Base-by-base conservation (phyloP, 2,329 filamentous ascomycete genomes). In the Apiospora phragmitis region DNA sequence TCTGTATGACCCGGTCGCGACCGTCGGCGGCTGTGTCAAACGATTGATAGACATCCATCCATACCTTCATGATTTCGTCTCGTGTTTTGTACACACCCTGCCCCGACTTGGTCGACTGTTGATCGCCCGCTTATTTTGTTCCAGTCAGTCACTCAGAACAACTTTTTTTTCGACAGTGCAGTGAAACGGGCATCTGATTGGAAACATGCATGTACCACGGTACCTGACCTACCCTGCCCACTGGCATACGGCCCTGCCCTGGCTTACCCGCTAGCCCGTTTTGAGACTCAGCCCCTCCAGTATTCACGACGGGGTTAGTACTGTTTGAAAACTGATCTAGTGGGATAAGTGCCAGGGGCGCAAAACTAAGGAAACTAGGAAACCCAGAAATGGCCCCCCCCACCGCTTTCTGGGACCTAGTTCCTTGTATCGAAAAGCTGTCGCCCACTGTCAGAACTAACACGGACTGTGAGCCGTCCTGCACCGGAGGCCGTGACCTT, bases 101-200 rank as follows among this genome's bases (percentile, higher is more conserved):
- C 55, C 29, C 32, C 55, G 21, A 59, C 51, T 59, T 59, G 55
- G 32, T 62, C 21, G 55, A 62, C 55, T 62, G 55, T 38, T 62
- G 55, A 38, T 62, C 55, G 55, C 55, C 55, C 55, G 55, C 29
- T 62, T 62, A 38, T 62, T 59, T 59, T 62, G 55, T 62, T 62
- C 55, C 55, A 62, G 55, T 62, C 55, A 62, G 55, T 62, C 55
- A 38, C 29, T 62, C 32, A n/a, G 55, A 62, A 38, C 55, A 62
- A 14, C 55, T 62, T 59, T 55, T 55, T 62, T 62, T 62, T 62
- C 55, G 55, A 62, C 55, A 62, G 55, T 62, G 55, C 55, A 38
- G 55, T 62, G 55, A 62, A 62, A 62, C 55, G 55, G 55, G 29
- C 55, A 2, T 41, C n/a, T 38, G 35, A 62, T 62, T 62, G 55